phyloP scores from a whole-genome alignment of 1,284 basidiomycete genomes.

The Ganoderma lucidum region DNA sequence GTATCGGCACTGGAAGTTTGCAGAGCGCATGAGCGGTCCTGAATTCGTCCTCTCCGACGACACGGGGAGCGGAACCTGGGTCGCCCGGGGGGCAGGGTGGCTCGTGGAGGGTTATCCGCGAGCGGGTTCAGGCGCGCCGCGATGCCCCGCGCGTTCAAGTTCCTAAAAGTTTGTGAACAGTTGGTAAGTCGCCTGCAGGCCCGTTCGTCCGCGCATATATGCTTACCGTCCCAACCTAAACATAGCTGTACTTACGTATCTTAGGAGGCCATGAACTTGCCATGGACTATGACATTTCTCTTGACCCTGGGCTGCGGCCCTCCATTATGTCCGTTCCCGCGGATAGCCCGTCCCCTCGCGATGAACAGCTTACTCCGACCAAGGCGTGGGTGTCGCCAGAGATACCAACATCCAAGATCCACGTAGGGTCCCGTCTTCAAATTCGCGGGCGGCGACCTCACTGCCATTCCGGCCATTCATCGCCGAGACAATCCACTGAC shows the following conservation, averaged over 20 bases:
- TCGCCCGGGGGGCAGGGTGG: conserved; percentile 1
- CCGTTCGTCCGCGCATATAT: neutral
- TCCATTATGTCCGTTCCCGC: neutral
- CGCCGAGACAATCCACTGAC: neutral
- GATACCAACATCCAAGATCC: neutral
- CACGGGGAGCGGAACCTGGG: neutral
- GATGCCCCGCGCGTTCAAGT: conserved; percentile 18
- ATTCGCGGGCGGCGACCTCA: neutral
- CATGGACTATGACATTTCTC: neutral
- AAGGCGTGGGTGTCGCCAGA: neutral
- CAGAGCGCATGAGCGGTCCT: neutral
- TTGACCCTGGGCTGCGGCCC: neutral
- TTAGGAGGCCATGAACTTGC: no score
- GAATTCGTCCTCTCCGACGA: neutral
- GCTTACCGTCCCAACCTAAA: neutral
- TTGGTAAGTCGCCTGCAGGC: neutral
- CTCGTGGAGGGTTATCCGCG: conserved; percentile 1
- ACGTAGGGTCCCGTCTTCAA: neutral
- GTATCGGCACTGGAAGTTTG: neutral
- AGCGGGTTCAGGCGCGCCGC: conserved; percentile 3
- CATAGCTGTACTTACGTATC: no score
- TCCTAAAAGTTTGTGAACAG: no score
- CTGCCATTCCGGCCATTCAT: neutral
- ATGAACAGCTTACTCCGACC: neutral
- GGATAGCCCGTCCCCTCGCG: neutral